Percentiles rank a stretch among this genome's conserved stretches.
Evolutionary conservation across 225 moss, liverwort and hornwort genomes (phyloP).

Genomic region (Climacium dendroides): DNA sequence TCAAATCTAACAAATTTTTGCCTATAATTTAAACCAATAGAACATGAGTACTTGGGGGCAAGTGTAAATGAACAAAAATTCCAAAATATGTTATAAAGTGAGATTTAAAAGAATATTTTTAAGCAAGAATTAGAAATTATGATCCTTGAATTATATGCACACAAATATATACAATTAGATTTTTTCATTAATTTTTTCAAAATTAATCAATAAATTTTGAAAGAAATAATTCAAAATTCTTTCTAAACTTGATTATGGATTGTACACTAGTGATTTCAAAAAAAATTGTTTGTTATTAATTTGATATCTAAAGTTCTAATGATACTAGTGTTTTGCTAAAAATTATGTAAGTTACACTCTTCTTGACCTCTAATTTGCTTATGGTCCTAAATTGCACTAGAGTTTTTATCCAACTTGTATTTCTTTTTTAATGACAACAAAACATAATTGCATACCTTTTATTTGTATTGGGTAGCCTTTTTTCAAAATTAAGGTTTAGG

Average conservation of each 20-base stretch:
- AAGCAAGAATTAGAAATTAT: neutral
- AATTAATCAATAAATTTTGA: neutral
- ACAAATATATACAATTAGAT: neutral
- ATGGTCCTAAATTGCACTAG: neutral
- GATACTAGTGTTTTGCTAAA: too few species aligned
- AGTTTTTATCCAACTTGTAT: neutral
- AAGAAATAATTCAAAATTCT: too few species aligned
- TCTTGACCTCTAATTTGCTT: neutral
- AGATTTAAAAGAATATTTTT: neutral
- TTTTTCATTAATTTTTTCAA: neutral
- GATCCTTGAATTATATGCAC: neutral
- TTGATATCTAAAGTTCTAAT: neutral
- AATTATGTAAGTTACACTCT: neutral
- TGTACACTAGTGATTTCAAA: too few species aligned
- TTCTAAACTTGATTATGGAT: neutral
- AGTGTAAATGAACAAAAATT: neutral
- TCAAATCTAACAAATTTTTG: neutral
- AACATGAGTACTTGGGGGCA: neutral
- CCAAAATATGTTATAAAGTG: neutral
- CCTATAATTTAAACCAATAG: neutral
- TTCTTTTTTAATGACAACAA: neutral
- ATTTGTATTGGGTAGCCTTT: neutral
- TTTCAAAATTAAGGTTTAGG: neutral
- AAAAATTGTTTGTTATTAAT: too few species aligned
- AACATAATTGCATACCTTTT: neutral